A percentile compares a stretch with the other conserved stretches of the same genome.
Conservation (phyloP, 2,329 filamentous ascomycete genomes). For the Calonectria montana region DNA sequence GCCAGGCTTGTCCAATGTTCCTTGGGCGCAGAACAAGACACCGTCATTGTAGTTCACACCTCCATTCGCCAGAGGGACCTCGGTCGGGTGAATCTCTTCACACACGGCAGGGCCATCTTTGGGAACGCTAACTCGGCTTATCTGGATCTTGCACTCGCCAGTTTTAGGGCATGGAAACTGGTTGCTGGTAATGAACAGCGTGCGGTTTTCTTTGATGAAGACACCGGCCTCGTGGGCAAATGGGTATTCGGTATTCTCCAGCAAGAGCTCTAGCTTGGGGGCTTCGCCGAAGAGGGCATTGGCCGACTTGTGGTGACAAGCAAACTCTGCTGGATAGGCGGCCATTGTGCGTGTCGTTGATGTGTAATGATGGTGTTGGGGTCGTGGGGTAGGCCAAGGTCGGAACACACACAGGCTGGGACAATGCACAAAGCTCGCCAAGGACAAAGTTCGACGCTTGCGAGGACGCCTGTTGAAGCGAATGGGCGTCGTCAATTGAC, state of each 20-base stretch:
- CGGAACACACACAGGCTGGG: neutral
- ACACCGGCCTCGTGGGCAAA: conserved; percentile 63
- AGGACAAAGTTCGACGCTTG: neutral
- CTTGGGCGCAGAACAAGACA: conserved; percentile 56
- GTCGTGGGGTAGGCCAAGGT: neutral
- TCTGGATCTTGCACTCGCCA: conserved; percentile 42
- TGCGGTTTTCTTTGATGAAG: conserved; percentile 43
- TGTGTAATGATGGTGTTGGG: neutral
- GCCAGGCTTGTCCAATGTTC: conserved; percentile 37
- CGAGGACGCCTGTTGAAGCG: neutral
- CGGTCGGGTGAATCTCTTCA: conserved; percentile 48
- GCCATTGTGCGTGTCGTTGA: neutral
- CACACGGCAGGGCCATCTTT: conserved; percentile 27
- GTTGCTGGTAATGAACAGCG: conserved; percentile 51
- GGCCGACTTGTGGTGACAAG: conserved; percentile 26
- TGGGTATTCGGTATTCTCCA: conserved; percentile 52
- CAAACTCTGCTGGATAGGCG: conserved; percentile 19
- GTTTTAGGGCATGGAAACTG: conserved; percentile 37
- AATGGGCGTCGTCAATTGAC: neutral
- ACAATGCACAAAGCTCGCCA: neutral
- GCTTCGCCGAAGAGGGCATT: conserved; percentile 46
- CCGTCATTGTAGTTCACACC: conserved; percentile 58
- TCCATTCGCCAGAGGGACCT: conserved; percentile 59
- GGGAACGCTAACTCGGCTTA: conserved; percentile 42
- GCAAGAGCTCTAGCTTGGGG: conserved; percentile 51